Evolutionary conservation across 257 asterid species (phyloP).

Genomic region (Orobanche coerulescens): DNA sequence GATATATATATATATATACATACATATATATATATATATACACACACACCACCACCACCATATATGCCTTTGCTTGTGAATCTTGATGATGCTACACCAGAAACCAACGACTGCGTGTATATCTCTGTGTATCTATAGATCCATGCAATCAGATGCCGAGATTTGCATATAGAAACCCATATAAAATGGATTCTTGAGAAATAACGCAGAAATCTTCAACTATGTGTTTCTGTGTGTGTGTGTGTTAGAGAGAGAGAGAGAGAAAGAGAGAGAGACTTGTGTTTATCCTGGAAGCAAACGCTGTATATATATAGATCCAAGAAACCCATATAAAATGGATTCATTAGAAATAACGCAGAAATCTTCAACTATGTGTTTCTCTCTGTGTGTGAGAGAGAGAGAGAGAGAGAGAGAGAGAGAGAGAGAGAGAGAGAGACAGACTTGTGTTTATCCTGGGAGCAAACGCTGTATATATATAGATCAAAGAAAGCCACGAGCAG

Average conservation of each 20-base stretch:
- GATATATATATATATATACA: too few species aligned
- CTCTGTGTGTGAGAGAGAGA: neutral
- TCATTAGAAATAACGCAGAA: too few species aligned
- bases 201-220: neutral
- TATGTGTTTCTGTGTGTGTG: too few species aligned
- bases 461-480: too few species aligned
- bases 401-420: neutral
- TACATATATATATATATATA: too few species aligned
- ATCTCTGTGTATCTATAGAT: constrained; percentile 21
- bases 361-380: too few species aligned
- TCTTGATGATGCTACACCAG: constrained; percentile 58
- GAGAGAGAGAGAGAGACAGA: neutral
- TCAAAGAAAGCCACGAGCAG: too few species aligned
- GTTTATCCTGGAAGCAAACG: neutral
- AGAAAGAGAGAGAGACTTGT: neutral
- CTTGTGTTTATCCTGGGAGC: too few species aligned
- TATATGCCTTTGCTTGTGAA: constrained; percentile 30
- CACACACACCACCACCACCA: constrained; percentile 19
- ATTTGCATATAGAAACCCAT: constrained; percentile 8
- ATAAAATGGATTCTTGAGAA: neutral
- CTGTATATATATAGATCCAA: neutral
- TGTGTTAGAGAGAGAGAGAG: neutral
- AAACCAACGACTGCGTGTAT: constrained; percentile 37
- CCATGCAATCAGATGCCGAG: constrained; percentile 21
- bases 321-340: too few species aligned